Conservation (phyloP, 495 filamentous ascomycete genomes). For the Immersiella caudata region DNA sequence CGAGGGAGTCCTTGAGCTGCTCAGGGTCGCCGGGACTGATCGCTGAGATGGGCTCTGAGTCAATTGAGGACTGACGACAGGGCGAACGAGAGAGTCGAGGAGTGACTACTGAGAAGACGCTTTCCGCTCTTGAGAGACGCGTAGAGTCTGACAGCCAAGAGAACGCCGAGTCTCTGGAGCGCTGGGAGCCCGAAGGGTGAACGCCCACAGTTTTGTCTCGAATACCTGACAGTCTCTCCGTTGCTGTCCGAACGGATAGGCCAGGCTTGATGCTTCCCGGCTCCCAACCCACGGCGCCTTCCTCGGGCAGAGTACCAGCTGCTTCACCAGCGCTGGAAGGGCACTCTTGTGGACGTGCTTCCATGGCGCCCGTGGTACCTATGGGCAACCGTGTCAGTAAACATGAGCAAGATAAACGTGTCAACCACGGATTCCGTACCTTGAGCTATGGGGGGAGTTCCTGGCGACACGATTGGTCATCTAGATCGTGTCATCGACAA, state of each 20-base stretch:
- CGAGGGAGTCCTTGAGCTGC: conserved; percentile 21
- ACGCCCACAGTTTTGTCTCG: not conserved
- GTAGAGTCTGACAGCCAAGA: conserved; percentile 23
- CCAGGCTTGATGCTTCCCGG: not conserved
- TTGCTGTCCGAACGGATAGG: not conserved
- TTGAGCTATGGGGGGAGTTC: not conserved
- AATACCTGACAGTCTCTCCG: not conserved
- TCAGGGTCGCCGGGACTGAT: conserved; percentile 23
- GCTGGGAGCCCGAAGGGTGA: not conserved
- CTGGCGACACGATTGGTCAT: not conserved
- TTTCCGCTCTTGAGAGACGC: not conserved
- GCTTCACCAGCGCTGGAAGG: not conserved
- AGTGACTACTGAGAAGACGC: not conserved
- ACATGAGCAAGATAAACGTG: not conserved
- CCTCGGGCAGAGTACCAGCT: not conserved
- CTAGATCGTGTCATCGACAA: not conserved
- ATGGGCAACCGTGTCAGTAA: not conserved
- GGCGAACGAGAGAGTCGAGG: conserved; percentile 15
- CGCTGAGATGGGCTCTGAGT: conserved; percentile 27
- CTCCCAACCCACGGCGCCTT: not conserved
- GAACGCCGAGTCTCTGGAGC: conserved; percentile 18
- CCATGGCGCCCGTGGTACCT: not conserved
- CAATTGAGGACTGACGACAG: conserved; percentile 24
- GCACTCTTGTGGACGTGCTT: not conserved
- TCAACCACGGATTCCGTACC: not conserved